These are phyloP conservation scores for Colletotrichum ledebouriae DNA, from an alignment of 2,329 filamentous ascomycete genomes.

Conservation along the genomic window DNA sequence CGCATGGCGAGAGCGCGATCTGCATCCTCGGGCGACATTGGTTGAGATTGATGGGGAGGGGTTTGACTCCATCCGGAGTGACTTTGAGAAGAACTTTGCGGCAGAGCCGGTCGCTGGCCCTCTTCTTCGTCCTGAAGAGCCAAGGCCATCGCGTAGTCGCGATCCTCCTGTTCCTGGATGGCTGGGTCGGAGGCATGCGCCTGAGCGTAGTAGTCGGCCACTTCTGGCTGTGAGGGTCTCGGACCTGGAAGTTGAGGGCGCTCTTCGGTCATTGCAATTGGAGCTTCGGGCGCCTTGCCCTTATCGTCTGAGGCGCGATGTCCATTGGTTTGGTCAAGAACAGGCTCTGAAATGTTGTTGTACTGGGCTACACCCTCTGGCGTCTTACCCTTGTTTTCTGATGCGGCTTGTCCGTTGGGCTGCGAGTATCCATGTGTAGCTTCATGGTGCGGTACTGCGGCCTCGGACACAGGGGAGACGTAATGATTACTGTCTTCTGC, in stretches of 20 bases:
- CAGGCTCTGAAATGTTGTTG: conserved; percentile 4
- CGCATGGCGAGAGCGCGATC: conserved; percentile 33
- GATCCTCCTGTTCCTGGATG: conserved; percentile 37
- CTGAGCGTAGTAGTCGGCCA: conserved; percentile 37
- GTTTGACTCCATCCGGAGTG: conserved; percentile 11
- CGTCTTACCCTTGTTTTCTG: conserved; percentile 24
- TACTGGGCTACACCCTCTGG: conserved; percentile 12
- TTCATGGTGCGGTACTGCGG: conserved; percentile 17
- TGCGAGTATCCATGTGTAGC: conserved; percentile 14
- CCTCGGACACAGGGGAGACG: conserved; percentile 26
- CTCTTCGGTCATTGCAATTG: background rate
- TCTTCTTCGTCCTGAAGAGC: conserved; percentile 40
- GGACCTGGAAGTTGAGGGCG: conserved; percentile 2
- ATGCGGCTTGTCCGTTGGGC: background rate
- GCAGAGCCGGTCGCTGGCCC: conserved; percentile 16
- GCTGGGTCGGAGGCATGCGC: conserved; percentile 17
- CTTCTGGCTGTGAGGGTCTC: conserved; percentile 17
- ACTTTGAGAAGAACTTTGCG: conserved; percentile 18
- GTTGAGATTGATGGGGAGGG: conserved; percentile 14
- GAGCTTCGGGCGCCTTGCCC: conserved; percentile 1
- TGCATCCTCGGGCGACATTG: conserved; percentile 27
- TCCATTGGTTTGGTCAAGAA: background rate
- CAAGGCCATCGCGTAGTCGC: conserved; percentile 36
- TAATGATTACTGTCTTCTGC: conserved; percentile 1
- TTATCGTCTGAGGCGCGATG: background rate